Evolutionary conservation across 2,329 filamentous ascomycete species (phyloP).

Genomic region (Arachnopeziza araneosa): DNA sequence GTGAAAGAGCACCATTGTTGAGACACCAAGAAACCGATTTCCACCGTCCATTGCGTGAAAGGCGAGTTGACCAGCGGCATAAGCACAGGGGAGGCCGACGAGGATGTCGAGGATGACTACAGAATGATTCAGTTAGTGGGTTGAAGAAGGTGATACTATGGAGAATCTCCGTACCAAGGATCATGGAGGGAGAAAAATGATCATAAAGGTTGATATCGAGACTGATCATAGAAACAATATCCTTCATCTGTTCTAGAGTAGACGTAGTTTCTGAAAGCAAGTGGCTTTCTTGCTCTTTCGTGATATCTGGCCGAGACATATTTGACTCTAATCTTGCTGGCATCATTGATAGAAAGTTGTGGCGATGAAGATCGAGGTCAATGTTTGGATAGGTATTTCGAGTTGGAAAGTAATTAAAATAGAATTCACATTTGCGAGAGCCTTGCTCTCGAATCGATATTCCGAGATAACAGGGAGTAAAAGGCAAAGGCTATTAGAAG

Average conservation of each 20-base stretch:
- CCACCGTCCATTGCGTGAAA: not conserved
- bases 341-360: not conserved
- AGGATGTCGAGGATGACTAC: not conserved
- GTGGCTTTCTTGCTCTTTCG: not conserved
- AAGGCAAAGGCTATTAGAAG: no score
- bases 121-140: not conserved
- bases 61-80: not conserved
- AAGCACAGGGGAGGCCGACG: not conserved
- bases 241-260: not conserved
- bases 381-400: not conserved
- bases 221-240: not conserved
- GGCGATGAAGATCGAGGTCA: not conserved
- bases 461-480: no score
- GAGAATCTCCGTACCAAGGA: not conserved
- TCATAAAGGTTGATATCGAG: not conserved
- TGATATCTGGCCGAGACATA: not conserved
- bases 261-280: not conserved
- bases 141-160: not conserved
- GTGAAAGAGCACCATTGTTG: not conserved
- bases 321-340: not conserved
- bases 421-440: not conserved
- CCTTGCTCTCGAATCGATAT: not conserved
- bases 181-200: not conserved
- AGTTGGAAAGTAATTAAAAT: not conserved
- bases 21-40: not conserved